These are phyloP conservation scores for Agaricus sinodeliciosus DNA, from an alignment of 768 basidiomycete species.

Conservation along the genomic window DNA sequence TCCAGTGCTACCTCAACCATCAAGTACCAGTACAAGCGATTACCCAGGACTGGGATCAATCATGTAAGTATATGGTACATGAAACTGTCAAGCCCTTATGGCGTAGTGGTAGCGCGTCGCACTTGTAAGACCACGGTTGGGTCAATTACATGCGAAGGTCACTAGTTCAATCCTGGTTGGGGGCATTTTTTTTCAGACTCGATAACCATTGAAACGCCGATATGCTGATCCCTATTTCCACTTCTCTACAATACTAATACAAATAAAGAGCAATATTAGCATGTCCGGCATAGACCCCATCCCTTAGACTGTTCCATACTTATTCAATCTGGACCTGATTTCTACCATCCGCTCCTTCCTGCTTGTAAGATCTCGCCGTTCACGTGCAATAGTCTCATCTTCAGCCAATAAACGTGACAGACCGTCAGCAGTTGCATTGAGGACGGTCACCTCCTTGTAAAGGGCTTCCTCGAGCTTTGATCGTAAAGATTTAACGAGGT, in stretches of 20 bases:
- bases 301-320: conserved; percentile 12
- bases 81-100: conserved; percentile 21
- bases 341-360: conserved; percentile 20
- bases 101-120: conserved; percentile 39
- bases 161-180: conserved; percentile 40
- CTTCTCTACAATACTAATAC: no score
- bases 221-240: no score
- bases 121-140: conserved; percentile 23
- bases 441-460: conserved; percentile 18
- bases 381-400: conserved; percentile 26
- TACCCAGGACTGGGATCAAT: conserved; percentile 65
- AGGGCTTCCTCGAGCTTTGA: conserved; percentile 28
- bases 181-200: conserved; percentile 23
- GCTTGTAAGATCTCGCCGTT: conserved; percentile 24
- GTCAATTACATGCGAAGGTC: conserved; percentile 29
- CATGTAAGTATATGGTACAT: neutral
- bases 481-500: conserved; percentile 34
- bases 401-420: conserved; percentile 30
- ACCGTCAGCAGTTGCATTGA: conserved; percentile 11
- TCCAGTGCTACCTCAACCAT: conserved; percentile 93
- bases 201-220: no score
- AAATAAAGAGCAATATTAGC: no score
- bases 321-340: conserved; percentile 27
- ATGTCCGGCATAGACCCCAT: neutral
- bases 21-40: conserved; percentile 94